phyloP scores from a whole-genome alignment of 129 eudicot species.

The Arctium minus region DNA sequence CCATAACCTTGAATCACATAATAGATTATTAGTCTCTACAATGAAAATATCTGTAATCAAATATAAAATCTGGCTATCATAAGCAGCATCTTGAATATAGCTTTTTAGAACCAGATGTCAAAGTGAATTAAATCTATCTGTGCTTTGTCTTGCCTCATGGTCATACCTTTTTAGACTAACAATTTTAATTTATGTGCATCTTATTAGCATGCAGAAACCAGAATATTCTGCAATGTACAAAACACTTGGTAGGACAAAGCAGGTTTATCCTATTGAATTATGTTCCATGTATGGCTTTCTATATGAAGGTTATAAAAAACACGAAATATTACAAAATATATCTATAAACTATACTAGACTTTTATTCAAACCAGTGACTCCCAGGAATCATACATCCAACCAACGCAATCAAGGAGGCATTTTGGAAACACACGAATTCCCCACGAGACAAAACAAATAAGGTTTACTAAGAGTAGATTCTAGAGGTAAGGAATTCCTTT shows the following conservation, averaged over 20 bases:
- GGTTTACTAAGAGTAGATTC: not conserved
- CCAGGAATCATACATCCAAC: not conserved
- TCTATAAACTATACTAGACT: not conserved
- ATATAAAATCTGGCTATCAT: not conserved
- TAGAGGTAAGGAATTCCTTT: not conserved
- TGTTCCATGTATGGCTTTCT: not conserved
- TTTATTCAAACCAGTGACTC: not conserved
- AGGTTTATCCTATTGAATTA: not conserved
- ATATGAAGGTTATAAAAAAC: not conserved
- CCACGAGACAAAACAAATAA: not conserved
- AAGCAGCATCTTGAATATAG: not conserved
- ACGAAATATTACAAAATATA: not conserved
- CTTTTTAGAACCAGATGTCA: not conserved
- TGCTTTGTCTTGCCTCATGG: not conserved
- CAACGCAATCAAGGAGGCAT: not conserved
- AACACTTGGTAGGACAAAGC: not conserved
- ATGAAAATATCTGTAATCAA: not conserved
- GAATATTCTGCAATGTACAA: not conserved
- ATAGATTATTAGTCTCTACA: conserved; percentile 12
- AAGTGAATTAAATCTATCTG: not conserved
- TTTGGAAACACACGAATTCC: not conserved
- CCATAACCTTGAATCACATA: conserved; percentile 74
- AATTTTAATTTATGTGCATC: not conserved
- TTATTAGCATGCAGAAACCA: not conserved
- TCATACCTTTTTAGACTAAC: not conserved